Conservation (phyloP, 2,329 filamentous ascomycete species). For the Talaromyces sp. region DNA sequence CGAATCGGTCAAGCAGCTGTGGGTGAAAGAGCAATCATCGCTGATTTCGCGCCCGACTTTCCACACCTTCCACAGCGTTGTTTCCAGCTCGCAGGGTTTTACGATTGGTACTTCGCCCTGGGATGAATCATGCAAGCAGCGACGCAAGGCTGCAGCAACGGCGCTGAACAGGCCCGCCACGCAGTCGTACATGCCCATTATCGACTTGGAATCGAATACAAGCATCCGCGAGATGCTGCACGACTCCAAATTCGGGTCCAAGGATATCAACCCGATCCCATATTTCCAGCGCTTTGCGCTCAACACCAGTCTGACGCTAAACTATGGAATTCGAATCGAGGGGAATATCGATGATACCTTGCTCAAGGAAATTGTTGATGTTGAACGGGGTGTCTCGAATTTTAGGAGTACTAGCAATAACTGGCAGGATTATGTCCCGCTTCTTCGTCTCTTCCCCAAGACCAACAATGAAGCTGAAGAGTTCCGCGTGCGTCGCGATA, state of each 20-base stretch:
- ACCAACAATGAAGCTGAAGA: constrained; percentile 59
- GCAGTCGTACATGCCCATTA: constrained; percentile 75
- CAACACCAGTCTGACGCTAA: constrained; percentile 71
- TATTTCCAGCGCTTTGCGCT: constrained; percentile 73
- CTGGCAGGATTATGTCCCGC: constrained; percentile 78
- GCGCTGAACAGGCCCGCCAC: constrained; percentile 71
- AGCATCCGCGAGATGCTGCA: constrained; percentile 67
- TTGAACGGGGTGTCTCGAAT: constrained; percentile 70
- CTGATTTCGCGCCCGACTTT: constrained; percentile 72
- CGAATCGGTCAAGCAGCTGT: constrained; percentile 65
- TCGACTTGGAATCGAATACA: constrained; percentile 68
- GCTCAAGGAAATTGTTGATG: constrained; percentile 67
- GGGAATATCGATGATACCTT: constrained; percentile 64
- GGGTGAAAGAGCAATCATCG: constrained; percentile 73
- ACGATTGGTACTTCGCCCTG: constrained; percentile 81
- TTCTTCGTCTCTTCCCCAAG: constrained; percentile 61
- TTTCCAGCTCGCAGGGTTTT: constrained; percentile 71
- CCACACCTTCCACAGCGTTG: constrained; percentile 76
- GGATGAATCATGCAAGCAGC: constrained; percentile 73
- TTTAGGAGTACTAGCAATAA: constrained; percentile 77
- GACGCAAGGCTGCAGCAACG: constrained; percentile 72
- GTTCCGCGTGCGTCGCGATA: constrained; percentile 64
- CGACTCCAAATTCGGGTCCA: constrained; percentile 57
- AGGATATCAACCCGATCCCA: constrained; percentile 64
- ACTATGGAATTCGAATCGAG: constrained; percentile 72